A percentile compares a stretch with the other conserved stretches of the same genome.
These are phyloP conservation scores for Diaporthe destruens DNA, from an alignment of 2,329 filamentous ascomycete genomes.

Conservation along the genomic window DNA sequence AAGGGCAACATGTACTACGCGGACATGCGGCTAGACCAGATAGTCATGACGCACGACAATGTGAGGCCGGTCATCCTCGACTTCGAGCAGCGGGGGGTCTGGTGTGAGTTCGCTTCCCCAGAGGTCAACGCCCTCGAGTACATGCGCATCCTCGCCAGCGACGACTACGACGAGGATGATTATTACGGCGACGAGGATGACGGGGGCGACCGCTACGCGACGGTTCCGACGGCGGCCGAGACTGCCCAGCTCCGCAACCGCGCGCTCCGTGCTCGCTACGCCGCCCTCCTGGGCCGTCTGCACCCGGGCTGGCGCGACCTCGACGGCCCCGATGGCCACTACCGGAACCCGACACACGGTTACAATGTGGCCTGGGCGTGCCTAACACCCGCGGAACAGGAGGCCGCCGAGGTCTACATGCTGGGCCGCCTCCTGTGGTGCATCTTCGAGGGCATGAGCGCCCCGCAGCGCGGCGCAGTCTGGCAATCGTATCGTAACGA, in stretches of 20 bases:
- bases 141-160: constrained; percentile 64
- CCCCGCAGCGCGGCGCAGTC: constrained; percentile 67
- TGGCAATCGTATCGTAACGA: constrained; percentile 72
- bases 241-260: constrained; percentile 26
- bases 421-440: constrained; percentile 72
- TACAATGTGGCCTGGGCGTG: constrained; percentile 70
- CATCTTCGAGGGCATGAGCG: constrained; percentile 71
- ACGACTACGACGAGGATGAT: constrained; percentile 56
- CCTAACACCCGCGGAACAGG: constrained; percentile 64
- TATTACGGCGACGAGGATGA: constrained; percentile 51
- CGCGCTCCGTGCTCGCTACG: constrained; percentile 53
- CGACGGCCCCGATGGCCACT: constrained; percentile 56
- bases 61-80: constrained; percentile 68
- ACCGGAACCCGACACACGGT: constrained; percentile 61
- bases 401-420: constrained; percentile 73
- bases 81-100: constrained; percentile 73
- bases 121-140: constrained; percentile 72
- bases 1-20: constrained; percentile 65
- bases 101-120: constrained; percentile 72
- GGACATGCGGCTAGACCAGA: constrained; percentile 71
- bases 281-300: constrained; percentile 55
- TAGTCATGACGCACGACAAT: constrained; percentile 61
- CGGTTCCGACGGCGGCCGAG: not conserved
- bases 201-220: constrained; percentile 41
- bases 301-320: constrained; percentile 61